These are phyloP conservation scores for Leonotis leonurus DNA, from an alignment of 257 asterid genomes.

Conservation along the genomic window DNA sequence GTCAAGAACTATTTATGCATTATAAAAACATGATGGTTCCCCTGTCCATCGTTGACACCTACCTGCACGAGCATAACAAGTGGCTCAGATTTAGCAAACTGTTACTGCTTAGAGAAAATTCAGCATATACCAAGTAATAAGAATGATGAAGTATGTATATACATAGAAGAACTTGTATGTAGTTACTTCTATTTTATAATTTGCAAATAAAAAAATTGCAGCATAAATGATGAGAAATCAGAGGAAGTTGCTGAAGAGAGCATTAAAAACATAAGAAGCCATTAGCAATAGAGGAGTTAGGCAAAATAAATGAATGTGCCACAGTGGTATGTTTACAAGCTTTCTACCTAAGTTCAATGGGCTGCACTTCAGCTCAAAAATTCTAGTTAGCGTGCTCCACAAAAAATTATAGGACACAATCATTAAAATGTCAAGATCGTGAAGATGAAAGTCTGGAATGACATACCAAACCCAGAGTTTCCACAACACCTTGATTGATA, in stretches of 20 bases:
- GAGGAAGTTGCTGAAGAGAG: not conserved
- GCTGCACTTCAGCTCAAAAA: not conserved
- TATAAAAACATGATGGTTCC: conserved; percentile 10
- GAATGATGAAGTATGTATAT: not conserved
- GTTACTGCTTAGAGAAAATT: too few species aligned
- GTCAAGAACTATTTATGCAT: not conserved
- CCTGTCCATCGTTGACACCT: conserved; percentile 21
- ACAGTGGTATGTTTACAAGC: not conserved
- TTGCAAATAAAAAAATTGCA: conserved; percentile 7
- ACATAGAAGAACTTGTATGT: not conserved
- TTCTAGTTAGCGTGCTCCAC: not conserved
- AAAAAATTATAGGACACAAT: not conserved
- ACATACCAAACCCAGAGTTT: conserved; percentile 90
- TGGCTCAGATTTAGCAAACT: too few species aligned
- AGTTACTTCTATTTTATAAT: not conserved
- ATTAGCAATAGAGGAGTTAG: not conserved
- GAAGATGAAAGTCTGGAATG: conserved; percentile 16
- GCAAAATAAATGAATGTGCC: conserved; percentile 1
- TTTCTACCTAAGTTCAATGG: not conserved
- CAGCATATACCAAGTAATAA: not conserved
- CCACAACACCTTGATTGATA: conserved; percentile 54
- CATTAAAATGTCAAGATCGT: not conserved
- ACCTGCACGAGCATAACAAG: too few species aligned
- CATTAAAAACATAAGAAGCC: not conserved
- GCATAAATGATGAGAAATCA: not conserved